phyloP scores from a whole-genome alignment of 225 moss, liverwort and hornwort genomes.

The Polytrichum formosum region DNA sequence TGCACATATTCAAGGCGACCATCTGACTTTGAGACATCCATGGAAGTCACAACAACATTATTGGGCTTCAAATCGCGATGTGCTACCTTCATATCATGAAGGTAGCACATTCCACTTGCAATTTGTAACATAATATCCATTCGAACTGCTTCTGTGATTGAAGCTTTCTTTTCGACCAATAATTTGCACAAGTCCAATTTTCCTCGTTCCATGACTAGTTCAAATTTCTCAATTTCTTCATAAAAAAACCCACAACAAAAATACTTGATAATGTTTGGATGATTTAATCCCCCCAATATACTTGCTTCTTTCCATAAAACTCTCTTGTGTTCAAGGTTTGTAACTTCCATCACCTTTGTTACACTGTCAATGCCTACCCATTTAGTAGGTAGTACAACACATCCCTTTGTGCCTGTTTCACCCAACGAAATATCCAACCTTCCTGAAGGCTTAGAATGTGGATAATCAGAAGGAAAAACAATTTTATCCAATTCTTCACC shows the following conservation, averaged over 20 bases:
- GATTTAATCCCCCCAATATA: background rate
- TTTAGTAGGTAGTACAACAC: background rate
- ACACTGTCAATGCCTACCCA: background rate
- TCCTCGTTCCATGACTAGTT: conserved; percentile 7
- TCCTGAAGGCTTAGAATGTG: background rate
- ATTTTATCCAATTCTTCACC: background rate
- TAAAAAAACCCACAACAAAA: conserved; percentile 5
- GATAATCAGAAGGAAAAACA: background rate
- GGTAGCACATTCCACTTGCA: conserved; percentile 10
- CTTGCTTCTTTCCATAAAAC: background rate
- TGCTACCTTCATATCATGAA: conserved; percentile 9
- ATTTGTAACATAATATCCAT: background rate
- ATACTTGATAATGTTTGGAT: conserved; percentile 2
- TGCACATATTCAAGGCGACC: background rate
- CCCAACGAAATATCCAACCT: background rate
- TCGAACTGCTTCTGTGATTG: background rate
- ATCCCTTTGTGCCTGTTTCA: background rate
- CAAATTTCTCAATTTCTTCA: background rate
- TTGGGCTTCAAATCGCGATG: conserved; percentile 9
- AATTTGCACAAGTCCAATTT: background rate
- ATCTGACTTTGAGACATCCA: background rate
- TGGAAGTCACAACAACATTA: background rate
- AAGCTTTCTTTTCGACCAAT: background rate
- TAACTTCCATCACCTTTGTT: background rate
- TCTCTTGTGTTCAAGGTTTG: background rate